Evolutionary conservation across 257 asterid genomes (phyloP).

Genomic region (Ophiorrhiza pumila): DNA sequence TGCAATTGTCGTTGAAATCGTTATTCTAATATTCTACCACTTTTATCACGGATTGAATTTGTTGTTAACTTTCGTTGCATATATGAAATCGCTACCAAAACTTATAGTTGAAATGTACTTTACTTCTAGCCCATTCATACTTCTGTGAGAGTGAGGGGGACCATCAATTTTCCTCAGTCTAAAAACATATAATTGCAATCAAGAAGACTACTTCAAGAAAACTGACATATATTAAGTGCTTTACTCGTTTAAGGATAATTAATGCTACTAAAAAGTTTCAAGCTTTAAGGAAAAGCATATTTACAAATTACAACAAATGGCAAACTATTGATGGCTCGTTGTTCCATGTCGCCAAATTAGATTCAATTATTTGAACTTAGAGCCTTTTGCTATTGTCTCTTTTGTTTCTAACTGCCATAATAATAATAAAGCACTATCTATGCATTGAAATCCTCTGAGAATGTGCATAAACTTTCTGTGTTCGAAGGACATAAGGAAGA

Average conservation of each 20-base stretch:
- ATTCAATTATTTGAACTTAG: too few species aligned
- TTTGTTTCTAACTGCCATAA: too few species aligned
- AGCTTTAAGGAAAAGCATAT: not conserved
- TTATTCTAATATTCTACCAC: too few species aligned
- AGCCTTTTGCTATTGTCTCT: too few species aligned
- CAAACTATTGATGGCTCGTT: not conserved
- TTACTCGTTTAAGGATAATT: too few species aligned
- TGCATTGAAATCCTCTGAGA: not conserved
- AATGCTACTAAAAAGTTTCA: conserved; percentile 4
- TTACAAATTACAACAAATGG: not conserved
- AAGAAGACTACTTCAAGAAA: conserved; percentile 5
- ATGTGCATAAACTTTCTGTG: not conserved
- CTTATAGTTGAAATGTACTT: too few species aligned
- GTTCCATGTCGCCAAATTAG: not conserved
- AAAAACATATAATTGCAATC: not conserved
- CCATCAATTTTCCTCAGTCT: not conserved
- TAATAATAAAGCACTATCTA: not conserved
- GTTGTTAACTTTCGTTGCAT: too few species aligned
- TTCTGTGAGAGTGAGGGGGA: conserved; percentile 12
- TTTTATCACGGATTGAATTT: too few species aligned
- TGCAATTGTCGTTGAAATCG: too few species aligned
- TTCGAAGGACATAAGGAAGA: not conserved
- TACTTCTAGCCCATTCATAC: not conserved
- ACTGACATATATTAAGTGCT: not conserved
- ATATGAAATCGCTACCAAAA: too few species aligned